A percentile compares a stretch with the other conserved stretches of the same genome.
Evolutionary conservation across 768 basidiomycete genomes (phyloP).

Genomic region (Kwoniella europaea): DNA sequence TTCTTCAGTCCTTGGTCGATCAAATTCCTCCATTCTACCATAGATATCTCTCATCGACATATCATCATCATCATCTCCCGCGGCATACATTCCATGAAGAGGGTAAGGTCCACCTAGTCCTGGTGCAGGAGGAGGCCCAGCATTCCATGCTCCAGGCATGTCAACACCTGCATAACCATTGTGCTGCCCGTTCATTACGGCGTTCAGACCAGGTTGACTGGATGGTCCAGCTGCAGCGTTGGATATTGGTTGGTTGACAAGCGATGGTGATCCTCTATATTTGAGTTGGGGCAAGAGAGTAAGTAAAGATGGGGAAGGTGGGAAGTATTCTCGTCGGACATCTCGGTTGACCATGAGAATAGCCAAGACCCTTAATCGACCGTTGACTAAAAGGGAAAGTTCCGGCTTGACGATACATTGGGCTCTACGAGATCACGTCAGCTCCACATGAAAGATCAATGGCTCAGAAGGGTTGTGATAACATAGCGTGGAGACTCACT

Average conservation of each 20-base stretch:
- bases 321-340: not conserved
- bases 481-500: not conserved
- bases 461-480: not conserved
- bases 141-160: slow-evolving; percentile 22
- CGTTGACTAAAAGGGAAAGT: not conserved
- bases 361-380: not conserved
- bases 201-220: not conserved
- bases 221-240: slow-evolving; percentile 8
- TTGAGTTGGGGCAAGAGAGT: not conserved
- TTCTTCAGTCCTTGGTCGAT: slow-evolving; percentile 12
- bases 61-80: slow-evolving; percentile 11
- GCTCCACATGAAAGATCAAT: not conserved
- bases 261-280: slow-evolving; percentile 9
- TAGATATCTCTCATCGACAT: not conserved
- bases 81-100: not conserved
- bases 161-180: slow-evolving; percentile 6
- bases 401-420: not conserved
- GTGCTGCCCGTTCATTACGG: not conserved
- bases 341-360: not conserved
- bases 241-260: not conserved
- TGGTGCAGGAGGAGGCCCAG: not conserved
- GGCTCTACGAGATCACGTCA: not conserved
- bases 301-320: slow-evolving; percentile 1
- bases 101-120: not conserved
- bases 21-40: slow-evolving; percentile 12